Base-by-base conservation (phyloP, 441 rosid genomes). In the Gossypium gossypioides region DNA sequence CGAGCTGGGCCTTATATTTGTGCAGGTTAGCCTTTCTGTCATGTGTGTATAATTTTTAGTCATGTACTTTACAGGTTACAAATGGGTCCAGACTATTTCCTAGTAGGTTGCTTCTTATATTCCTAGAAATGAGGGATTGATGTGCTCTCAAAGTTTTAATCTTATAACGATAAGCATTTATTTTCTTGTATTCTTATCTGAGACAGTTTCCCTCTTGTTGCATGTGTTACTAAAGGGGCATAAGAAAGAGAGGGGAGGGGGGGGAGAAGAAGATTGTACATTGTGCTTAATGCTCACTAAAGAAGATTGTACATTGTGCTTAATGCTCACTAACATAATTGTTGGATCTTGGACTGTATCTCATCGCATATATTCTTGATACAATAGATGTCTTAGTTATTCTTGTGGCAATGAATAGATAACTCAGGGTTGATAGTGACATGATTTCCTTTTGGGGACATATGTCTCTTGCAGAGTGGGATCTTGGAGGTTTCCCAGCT, bases 1-100 rank as follows among this genome's bases (percentile, higher is more conserved):
- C 98, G 97, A 42, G 81, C 84, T 42, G 98, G 98, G 69, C 99
- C 99, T 66, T 94, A 91, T 75, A 89, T 94, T 34, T 94, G 97
- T 74, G 99, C 82, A 87, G 98, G 98, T 91, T 40, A 56, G 80
- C 60, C 15, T 67, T 61, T 40, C 22, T 66, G 21, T 24, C 37
- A 13, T 24, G 40, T 25, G 57, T 48, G 22, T 48, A 24, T 46
- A n/a, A 48, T 48, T 24, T 46, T 48, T 48, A 66, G 13, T 15
- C 50, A 48, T 48, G 25, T 66, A 46, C 40, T 67, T 24, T 25
- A 48, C 25, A 7, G 19, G 6, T 67, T 25, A 48, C 1, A 6
- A 24, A 67, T 67, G n/a, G 24, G 16, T 52, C 7, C 7, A 6
- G 10, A 67, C 7, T 48, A 7, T 15, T 44, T 21, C 54, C 32